These are phyloP conservation scores for Aspergillus pseudoterreus DNA, from an alignment of 2,329 filamentous ascomycete genomes.

Conservation along the genomic window DNA sequence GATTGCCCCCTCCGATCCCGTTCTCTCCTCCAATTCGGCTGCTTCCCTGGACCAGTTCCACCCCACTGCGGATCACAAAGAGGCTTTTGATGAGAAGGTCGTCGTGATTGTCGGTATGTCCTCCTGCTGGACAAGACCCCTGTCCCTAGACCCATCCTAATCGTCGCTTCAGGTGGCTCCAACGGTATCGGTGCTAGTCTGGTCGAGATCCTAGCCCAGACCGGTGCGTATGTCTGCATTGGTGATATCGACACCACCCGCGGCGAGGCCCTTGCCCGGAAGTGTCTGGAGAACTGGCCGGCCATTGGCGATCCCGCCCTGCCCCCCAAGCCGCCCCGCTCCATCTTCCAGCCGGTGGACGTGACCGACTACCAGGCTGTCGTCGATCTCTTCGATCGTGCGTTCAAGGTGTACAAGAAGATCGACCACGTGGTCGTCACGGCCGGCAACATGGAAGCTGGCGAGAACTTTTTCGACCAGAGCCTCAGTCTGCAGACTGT, in stretches of 20 bases:
- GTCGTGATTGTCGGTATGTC: conserved; percentile 17
- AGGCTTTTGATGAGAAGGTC: conserved; percentile 17
- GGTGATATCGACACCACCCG: conserved; percentile 39
- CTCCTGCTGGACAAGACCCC: neutral
- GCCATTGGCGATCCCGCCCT: conserved; percentile 12
- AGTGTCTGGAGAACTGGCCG: conserved; percentile 14
- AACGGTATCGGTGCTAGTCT: conserved; percentile 45
- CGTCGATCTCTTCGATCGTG: conserved; percentile 45
- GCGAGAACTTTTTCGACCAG: conserved; percentile 44
- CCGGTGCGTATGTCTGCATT: conserved; percentile 42
- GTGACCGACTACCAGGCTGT: conserved; percentile 47
- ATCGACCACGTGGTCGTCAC: conserved; percentile 50
- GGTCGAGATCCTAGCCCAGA: conserved; percentile 36
- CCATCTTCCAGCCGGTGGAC: conserved; percentile 43
- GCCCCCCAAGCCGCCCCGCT: conserved; percentile 18
- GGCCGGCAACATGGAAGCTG: conserved; percentile 45
- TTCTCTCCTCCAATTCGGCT: conserved; percentile 9
- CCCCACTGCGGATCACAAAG: conserved; percentile 7
- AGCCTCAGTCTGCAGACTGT: conserved; percentile 43
- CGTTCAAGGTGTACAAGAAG: conserved; percentile 42
- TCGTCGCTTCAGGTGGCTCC: conserved; percentile 32
- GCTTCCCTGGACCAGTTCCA: conserved; percentile 12
- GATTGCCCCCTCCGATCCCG: conserved; percentile 17
- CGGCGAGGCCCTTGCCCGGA: conserved; percentile 27
- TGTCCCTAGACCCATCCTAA: neutral